phyloP scores from a whole-genome alignment of 2,329 filamentous ascomycete species.

The Aspergillus sp. region DNA sequence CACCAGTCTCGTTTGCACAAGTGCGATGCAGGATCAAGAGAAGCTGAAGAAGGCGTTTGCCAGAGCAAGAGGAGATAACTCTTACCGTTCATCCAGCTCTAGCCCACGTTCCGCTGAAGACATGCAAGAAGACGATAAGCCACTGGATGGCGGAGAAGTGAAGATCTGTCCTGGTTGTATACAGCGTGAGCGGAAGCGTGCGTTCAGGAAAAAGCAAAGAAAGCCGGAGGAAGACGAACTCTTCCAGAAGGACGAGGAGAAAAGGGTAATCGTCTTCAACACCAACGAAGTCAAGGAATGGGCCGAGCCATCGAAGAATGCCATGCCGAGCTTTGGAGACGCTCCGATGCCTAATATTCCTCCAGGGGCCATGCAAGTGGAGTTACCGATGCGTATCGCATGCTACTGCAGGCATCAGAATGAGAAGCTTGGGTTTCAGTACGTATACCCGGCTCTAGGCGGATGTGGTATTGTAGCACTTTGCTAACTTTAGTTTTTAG shows the following conservation, averaged over 20 bases:
- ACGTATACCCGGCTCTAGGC: constrained; percentile 23
- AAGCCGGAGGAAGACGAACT: constrained; percentile 89
- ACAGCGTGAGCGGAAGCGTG: constrained; percentile 84
- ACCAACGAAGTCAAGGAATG: constrained; percentile 84
- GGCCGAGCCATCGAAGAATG: constrained; percentile 62
- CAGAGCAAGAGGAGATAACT: constrained; percentile 50
- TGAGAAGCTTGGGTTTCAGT: constrained; percentile 85
- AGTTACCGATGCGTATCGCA: constrained; percentile 90
- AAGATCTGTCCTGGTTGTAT: constrained; percentile 92
- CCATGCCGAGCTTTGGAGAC: constrained; percentile 48
- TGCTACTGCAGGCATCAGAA: constrained; percentile 96
- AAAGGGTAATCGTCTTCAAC: constrained; percentile 87
- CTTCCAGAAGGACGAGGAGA: constrained; percentile 78
- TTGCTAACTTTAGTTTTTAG: constrained; percentile 33
- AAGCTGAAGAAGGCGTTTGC: constrained; percentile 67
- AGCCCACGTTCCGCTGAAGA: constrained; percentile 48
- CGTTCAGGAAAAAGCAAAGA: constrained; percentile 88
- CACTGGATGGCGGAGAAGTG: constrained; percentile 88
- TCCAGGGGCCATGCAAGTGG: constrained; percentile 71
- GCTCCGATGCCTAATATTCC: constrained; percentile 35
- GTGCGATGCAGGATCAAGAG: constrained; percentile 76
- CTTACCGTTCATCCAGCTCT: constrained; percentile 41
- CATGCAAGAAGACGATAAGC: constrained; percentile 67
- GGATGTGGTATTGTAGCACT: not conserved
- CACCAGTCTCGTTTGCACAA: constrained; percentile 85